Percentiles rank a stretch among this genome's conserved stretches.
Conservation (phyloP, 805 yeast genomes). For the Lipomyces anomalus region DNA sequence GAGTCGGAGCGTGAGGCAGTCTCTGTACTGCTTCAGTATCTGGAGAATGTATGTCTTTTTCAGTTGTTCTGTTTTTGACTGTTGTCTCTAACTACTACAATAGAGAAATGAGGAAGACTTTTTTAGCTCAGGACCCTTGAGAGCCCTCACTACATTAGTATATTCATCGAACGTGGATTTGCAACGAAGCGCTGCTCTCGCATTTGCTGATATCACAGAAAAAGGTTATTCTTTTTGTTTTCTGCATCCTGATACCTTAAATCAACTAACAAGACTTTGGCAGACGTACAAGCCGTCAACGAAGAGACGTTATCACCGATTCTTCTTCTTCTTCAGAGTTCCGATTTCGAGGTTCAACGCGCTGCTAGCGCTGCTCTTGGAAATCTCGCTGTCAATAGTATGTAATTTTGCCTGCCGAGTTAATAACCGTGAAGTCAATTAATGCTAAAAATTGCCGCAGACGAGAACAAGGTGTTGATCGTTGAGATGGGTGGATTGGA, state of each 20-base stretch:
- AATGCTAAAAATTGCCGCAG: neutral
- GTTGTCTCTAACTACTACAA: too few species aligned
- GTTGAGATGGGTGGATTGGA: conserved; percentile 98
- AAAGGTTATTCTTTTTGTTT: conserved; percentile 39
- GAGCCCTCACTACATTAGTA: conserved; percentile 86
- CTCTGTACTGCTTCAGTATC: conserved; percentile 75
- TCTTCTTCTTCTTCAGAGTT: conserved; percentile 72
- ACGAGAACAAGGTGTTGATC: conserved; percentile 84
- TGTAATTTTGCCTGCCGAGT: too few species aligned
- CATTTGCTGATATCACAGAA: conserved; percentile 97
- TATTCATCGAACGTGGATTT: conserved; percentile 91
- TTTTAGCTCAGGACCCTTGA: conserved; percentile 71
- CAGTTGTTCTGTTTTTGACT: neutral
- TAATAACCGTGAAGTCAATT: too few species aligned
- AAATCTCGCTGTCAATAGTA: conserved; percentile 86
- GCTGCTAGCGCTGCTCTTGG: conserved; percentile 99
- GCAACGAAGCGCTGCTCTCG: conserved; percentile 94
- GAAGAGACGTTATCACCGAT: conserved; percentile 93
- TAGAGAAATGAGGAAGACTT: conserved; percentile 76
- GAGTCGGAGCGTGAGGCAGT: conserved; percentile 97
- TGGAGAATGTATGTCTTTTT: conserved; percentile 55
- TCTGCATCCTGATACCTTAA: neutral
- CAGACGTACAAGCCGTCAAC: conserved; percentile 79
- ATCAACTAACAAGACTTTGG: neutral
- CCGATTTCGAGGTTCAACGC: conserved; percentile 91